phyloP scores from a whole-genome alignment of 805 yeast species.

The Cyberlindnera xylosilytica region DNA sequence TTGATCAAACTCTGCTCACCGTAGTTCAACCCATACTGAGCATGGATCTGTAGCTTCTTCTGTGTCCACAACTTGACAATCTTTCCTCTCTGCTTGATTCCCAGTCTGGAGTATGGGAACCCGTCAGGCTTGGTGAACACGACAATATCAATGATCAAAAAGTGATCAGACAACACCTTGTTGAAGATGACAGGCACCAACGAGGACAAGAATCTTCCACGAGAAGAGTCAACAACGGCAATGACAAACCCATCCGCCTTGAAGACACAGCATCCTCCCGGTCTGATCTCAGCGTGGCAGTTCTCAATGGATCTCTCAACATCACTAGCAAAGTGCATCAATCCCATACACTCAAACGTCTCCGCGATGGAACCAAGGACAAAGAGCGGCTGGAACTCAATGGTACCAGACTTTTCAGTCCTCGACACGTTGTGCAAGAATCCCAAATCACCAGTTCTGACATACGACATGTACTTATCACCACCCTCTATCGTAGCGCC shows the following conservation, averaged over 20 bases:
- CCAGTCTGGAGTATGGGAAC: constrained; percentile 69
- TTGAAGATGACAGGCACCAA: constrained; percentile 82
- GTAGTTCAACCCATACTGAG: constrained; percentile 53
- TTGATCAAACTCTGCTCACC: constrained; percentile 66
- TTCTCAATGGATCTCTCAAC: constrained; percentile 66
- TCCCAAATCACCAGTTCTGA: constrained; percentile 93
- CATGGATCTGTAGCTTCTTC: constrained; percentile 40
- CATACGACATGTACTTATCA: constrained; percentile 59
- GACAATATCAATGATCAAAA: constrained; percentile 77
- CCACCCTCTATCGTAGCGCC: constrained; percentile 62
- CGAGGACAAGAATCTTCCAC: constrained; percentile 56
- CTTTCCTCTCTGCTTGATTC: constrained; percentile 71
- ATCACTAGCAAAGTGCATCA: constrained; percentile 87
- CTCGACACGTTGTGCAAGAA: constrained; percentile 74
- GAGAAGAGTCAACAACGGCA: constrained; percentile 63
- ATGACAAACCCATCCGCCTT: constrained; percentile 80
- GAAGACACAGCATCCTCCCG: constrained; percentile 68
- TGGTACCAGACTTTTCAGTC: constrained; percentile 37
- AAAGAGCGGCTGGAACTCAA: constrained; percentile 70
- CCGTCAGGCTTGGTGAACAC: constrained; percentile 67
- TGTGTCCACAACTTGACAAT: constrained; percentile 56
- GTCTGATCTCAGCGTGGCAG: constrained; percentile 40
- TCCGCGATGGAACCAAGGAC: constrained; percentile 81
- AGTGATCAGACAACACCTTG: constrained; percentile 75
- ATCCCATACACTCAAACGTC: constrained; percentile 87